Percentiles rank a stretch among this genome's conserved stretches.
phyloP scores from a whole-genome alignment of 2,329 filamentous ascomycete species.

The Neoascochyta sp. region DNA sequence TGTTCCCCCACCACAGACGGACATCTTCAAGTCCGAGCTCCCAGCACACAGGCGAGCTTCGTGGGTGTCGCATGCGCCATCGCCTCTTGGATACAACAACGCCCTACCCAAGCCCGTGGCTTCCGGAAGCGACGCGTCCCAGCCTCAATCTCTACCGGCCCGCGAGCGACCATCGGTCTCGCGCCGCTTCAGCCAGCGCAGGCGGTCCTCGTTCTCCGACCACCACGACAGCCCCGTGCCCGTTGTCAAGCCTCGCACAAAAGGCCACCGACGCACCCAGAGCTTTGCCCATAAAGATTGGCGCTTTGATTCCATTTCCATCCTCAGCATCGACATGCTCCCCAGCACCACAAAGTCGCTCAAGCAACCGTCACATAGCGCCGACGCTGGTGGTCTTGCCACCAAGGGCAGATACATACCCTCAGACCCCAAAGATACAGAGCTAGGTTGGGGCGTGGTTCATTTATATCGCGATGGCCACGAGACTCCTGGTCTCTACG shows the following conservation, averaged over 20 bases:
- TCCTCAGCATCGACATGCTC: conserved; percentile 77
- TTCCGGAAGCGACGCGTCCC: conserved; percentile 3
- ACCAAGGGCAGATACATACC: conserved; percentile 79
- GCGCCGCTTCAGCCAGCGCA: conserved; percentile 32
- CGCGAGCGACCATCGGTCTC: conserved; percentile 17
- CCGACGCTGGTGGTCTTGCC: conserved; percentile 55
- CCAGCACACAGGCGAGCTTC: conserved; percentile 42
- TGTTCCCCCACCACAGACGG: conserved; percentile 39
- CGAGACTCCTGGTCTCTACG: conserved; percentile 62
- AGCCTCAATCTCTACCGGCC: no score
- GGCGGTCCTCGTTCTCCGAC: conserved; percentile 35
- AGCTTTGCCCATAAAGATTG: conserved; percentile 58
- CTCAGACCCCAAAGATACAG: conserved; percentile 66
- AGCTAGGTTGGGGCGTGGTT: conserved; percentile 87
- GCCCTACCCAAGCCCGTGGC: conserved; percentile 25
- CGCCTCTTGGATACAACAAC: conserved; percentile 14
- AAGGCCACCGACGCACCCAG: conserved; percentile 19
- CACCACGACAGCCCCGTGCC: conserved; percentile 36
- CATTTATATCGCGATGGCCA: conserved; percentile 86
- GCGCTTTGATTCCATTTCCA: conserved; percentile 73
- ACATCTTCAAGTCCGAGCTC: conserved; percentile 46
- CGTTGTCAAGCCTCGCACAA: conserved; percentile 36
- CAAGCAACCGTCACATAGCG: conserved; percentile 46
- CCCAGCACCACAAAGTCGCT: conserved; percentile 32
- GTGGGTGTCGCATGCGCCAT: conserved; percentile 31